Conservation (phyloP, 1,284 basidiomycete genomes). For the Cryptococcus floricola region DNA sequence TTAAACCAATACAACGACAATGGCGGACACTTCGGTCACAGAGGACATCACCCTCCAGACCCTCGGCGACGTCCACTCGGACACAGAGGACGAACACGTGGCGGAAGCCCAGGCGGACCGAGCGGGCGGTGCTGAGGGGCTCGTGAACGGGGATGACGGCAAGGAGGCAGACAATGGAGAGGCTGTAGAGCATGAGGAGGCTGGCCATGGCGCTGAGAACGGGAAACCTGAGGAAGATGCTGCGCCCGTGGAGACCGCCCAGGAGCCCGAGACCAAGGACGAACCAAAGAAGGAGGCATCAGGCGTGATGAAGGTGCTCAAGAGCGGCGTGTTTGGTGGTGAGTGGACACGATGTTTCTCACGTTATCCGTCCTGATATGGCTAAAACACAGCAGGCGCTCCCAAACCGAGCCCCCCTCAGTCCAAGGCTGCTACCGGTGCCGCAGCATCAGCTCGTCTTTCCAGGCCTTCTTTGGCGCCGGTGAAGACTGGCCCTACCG, state of each 20-base stretch:
- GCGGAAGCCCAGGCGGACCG: not conserved
- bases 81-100: not conserved
- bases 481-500: not conserved
- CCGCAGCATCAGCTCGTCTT: not conserved
- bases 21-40: not conserved
- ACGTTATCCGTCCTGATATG: not conserved
- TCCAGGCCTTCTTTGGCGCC: conserved; percentile 16
- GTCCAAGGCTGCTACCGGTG: conserved; percentile 11
- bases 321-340: conserved; percentile 45
- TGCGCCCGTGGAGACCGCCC: not conserved
- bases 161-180: not conserved
- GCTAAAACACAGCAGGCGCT: conserved; percentile 5
- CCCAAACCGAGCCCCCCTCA: conserved; percentile 16
- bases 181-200: not conserved
- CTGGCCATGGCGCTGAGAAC: not conserved
- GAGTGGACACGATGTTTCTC: conserved; percentile 9
- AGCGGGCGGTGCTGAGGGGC: not conserved
- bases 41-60: conserved; percentile 1
- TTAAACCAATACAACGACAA: not conserved
- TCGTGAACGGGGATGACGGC: not conserved
- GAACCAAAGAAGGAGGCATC: not conserved
- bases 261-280: not conserved
- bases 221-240: not conserved
- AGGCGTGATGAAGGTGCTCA: conserved; percentile 42
- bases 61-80: not conserved